These are phyloP conservation scores for Giardia duodenalis DNA, from an alignment of 208 protist species.

Conservation along the genomic window DNA sequence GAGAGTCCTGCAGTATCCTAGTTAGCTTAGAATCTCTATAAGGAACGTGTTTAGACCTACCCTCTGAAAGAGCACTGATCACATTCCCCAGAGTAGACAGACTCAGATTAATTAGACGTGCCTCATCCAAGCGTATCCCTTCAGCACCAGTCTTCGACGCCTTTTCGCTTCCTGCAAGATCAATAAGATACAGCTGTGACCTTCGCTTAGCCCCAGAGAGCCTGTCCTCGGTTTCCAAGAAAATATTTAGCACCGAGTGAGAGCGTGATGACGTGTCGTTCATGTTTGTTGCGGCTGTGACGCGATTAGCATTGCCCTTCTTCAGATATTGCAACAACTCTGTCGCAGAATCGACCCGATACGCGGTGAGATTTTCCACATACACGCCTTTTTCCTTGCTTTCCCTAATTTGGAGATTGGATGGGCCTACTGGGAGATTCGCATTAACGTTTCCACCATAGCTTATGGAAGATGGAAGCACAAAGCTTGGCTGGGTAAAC, in stretches of 20 bases:
- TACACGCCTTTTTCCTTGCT: not conserved
- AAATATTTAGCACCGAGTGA: conserved; percentile 25
- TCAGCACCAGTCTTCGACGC: conserved; percentile 26
- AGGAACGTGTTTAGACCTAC: conserved; percentile 37
- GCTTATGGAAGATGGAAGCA: not conserved
- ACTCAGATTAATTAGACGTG: conserved; percentile 13
- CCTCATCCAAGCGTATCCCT: conserved; percentile 32
- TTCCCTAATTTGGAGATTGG: conserved; percentile 14
- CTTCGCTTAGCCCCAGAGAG: not conserved
- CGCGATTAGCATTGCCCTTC: not conserved
- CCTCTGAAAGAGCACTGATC: conserved; percentile 33
- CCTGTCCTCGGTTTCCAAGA: not conserved
- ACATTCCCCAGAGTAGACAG: conserved; percentile 26
- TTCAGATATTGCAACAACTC: conserved; percentile 3
- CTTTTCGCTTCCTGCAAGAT: conserved; percentile 41
- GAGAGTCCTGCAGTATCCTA: conserved; percentile 66
- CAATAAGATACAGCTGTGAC: conserved; percentile 36
- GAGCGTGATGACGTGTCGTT: conserved; percentile 27
- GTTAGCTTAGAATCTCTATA: conserved; percentile 73
- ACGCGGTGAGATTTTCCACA: conserved; percentile 9
- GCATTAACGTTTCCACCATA: not conserved
- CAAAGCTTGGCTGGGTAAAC: not conserved
- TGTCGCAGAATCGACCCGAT: not conserved
- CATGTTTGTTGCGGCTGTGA: conserved; percentile 16
- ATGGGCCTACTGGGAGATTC: not conserved